Percentiles rank a stretch among this genome's conserved stretches.
Evolutionary conservation across 2,329 filamentous ascomycete species (phyloP).

Genomic region (Calonectria pseudoreteaudii): DNA sequence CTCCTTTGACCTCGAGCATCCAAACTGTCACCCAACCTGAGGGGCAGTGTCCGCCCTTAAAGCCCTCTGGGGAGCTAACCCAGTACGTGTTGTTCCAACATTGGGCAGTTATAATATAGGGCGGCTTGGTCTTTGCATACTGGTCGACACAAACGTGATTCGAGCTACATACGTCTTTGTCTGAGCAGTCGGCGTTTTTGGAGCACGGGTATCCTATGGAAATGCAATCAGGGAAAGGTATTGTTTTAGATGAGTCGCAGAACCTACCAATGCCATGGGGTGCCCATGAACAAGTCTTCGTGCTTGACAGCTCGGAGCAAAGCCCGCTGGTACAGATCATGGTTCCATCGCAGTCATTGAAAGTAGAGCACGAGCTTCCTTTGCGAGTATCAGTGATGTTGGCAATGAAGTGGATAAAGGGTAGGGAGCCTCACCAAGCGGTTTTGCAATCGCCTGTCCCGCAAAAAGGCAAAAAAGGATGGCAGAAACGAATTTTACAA

Average conservation of each 20-base stretch:
- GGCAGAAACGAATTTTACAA: background rate
- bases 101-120: background rate
- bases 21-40: background rate
- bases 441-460: background rate
- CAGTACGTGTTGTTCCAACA: conserved; percentile 16
- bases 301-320: conserved; percentile 2
- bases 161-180: background rate
- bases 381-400: background rate
- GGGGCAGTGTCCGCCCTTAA: background rate
- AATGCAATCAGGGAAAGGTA: background rate
- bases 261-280: conserved; percentile 9
- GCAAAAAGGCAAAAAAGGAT: background rate
- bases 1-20: conserved; percentile 13
- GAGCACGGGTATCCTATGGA: background rate
- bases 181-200: background rate
- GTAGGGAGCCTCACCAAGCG: background rate
- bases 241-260: rapidly evolving
- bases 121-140: background rate
- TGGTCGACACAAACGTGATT: conserved; percentile 2
- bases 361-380: conserved; percentile 2
- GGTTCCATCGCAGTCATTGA: conserved; percentile 4
- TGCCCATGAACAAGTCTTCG: conserved; percentile 12
- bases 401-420: no score
- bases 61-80: conserved; percentile 5
- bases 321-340: conserved; percentile 5